phyloP scores from a whole-genome alignment of 495 filamentous ascomycete species.

The Aspergillus ostianus region DNA sequence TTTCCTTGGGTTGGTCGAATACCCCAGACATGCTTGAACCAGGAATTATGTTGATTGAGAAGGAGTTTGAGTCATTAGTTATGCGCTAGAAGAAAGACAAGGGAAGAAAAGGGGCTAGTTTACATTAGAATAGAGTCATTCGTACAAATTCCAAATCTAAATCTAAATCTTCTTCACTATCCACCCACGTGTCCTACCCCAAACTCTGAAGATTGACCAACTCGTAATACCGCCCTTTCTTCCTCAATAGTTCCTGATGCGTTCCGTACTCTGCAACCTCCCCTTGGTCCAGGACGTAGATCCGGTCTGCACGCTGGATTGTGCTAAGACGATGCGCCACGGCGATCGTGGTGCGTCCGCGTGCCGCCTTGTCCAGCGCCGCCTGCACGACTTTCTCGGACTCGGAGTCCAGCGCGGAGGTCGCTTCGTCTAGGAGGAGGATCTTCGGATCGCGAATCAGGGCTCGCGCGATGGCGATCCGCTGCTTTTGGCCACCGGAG shows the following conservation, averaged over 20 bases:
- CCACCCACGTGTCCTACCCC: constrained; percentile 18
- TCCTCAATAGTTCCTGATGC: constrained; percentile 62
- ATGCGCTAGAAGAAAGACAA: too few species aligned
- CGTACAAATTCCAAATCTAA: too few species aligned
- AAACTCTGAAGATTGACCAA: constrained; percentile 77
- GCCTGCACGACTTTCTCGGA: constrained; percentile 80
- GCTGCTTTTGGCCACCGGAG: constrained; percentile 82
- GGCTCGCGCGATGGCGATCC: constrained; percentile 75
- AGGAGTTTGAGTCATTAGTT: too few species aligned
- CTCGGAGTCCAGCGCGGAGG: constrained; percentile 76
- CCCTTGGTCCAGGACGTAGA: constrained; percentile 79
- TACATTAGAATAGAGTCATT: too few species aligned
- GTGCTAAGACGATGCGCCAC: constrained; percentile 78
- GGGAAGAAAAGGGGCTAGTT: too few species aligned
- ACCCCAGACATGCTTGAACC: too few species aligned
- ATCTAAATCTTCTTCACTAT: not conserved
- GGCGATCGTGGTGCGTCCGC: constrained; percentile 73
- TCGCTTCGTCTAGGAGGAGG: constrained; percentile 78
- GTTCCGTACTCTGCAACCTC: constrained; percentile 69
- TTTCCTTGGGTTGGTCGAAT: too few species aligned
- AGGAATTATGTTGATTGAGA: too few species aligned
- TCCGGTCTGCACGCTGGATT: constrained; percentile 78
- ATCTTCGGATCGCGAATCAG: constrained; percentile 69
- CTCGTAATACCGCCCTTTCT: constrained; percentile 69
- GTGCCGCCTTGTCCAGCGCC: constrained; percentile 71